Percentiles rank a stretch among this genome's conserved stretches.
These are phyloP conservation scores for Parmelia sp. DNA, from an alignment of 495 filamentous ascomycete genomes.

Conservation along the genomic window DNA sequence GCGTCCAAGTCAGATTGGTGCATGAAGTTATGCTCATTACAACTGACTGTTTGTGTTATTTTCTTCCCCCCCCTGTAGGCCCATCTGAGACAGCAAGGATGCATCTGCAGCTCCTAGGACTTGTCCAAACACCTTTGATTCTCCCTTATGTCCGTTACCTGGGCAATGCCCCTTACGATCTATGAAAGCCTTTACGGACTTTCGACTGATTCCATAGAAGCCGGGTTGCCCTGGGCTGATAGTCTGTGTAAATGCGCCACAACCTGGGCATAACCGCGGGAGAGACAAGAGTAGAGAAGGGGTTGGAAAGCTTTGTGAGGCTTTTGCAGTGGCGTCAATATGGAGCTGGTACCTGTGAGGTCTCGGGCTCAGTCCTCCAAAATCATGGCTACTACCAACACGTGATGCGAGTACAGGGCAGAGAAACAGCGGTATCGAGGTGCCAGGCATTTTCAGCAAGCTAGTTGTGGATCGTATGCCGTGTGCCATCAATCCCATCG, in stretches of 20 bases:
- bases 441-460: neutral
- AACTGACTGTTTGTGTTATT: conserved; percentile 8
- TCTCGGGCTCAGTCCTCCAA: neutral
- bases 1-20: neutral
- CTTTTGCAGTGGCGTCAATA: conserved; percentile 6
- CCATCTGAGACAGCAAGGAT: conserved; percentile 38
- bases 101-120: conserved; percentile 37
- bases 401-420: conserved; percentile 1
- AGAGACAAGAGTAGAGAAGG: conserved; percentile 30
- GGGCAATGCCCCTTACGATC: conserved; percentile 13
- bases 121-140: conserved; percentile 17
- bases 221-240: conserved; percentile 63
- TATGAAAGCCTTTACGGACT: conserved; percentile 28
- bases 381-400: neutral
- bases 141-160: conserved; percentile 4
- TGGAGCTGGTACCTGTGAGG: conserved; percentile 5
- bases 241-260: conserved; percentile 77
- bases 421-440: neutral
- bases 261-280: conserved; percentile 71
- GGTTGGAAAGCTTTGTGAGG: neutral
- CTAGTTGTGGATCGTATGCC: neutral
- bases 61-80: conserved; percentile 31
- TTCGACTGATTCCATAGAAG: conserved; percentile 60
- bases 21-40: neutral
- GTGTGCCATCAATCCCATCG: conserved; percentile 1